A percentile compares a stretch with the other conserved stretches of the same genome.
Evolutionary conservation across 2,329 filamentous ascomycete species (phyloP).

Genomic region (Bipolaris zeicola): DNA sequence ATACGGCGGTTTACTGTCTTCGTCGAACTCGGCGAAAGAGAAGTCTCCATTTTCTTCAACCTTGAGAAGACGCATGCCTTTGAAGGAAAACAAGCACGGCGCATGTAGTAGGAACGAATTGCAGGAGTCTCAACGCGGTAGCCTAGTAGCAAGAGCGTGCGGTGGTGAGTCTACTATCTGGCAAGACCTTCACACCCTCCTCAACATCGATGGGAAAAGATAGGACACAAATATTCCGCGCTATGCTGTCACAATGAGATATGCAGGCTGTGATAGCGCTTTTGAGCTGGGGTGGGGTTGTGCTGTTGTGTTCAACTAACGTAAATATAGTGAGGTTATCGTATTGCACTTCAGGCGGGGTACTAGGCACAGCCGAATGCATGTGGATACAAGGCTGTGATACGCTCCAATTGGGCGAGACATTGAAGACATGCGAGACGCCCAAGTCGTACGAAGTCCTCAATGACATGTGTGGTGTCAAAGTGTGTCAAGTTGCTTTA

Average conservation of each 20-base stretch:
- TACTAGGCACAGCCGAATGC: background rate
- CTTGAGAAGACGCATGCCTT: slow-evolving; percentile 17
- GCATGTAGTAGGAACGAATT: slow-evolving; percentile 1
- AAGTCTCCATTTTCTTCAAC: slow-evolving; percentile 9
- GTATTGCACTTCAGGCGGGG: background rate
- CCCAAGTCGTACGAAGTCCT: too few relatives aligned
- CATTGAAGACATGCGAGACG: too few relatives aligned
- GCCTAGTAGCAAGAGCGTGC: slow-evolving; percentile 4
- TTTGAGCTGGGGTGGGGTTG: background rate
- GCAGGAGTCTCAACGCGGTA: slow-evolving; percentile 5
- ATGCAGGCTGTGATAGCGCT: background rate
- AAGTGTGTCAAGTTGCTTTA: background rate
- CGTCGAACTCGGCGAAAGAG: slow-evolving; percentile 2
- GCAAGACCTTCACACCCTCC: background rate
- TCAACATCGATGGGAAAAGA: background rate
- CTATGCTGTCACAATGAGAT: background rate
- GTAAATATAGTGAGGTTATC: background rate
- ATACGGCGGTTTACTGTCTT: slow-evolving; percentile 1
- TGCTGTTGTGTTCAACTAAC: background rate
- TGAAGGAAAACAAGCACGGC: background rate
- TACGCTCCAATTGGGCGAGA: too few relatives aligned
- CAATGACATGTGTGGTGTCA: too few relatives aligned
- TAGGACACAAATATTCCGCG: background rate
- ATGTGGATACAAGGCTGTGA: background rate
- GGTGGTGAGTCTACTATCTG: background rate